Evolutionary conservation across 1,139 yeast genomes (phyloP), one percentile per base, ranked within the genome.

Genomic region (Pichia sp.): DNA sequence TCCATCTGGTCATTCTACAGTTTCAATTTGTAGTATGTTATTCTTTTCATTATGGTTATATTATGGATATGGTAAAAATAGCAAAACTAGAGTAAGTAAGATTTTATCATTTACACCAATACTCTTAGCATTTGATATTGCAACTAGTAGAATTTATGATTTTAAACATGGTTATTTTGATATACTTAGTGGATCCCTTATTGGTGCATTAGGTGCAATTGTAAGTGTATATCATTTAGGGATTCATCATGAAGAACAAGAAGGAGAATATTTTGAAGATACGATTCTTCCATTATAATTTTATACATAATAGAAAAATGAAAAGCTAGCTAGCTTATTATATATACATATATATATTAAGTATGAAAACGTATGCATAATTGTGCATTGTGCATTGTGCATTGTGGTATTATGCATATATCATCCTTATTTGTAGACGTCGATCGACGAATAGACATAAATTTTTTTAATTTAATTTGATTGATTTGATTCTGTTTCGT

Each of bases 151-250:
- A 23, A 43, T 51, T 26, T 50, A 82, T 57, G 95, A 85, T 63
- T 85, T 84, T 61, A 73, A 90, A 61, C 94, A 84, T 58, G 90
- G 83, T 61, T 82, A 82, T 53, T 67, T 80, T 11, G 95, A 85
- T 62, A 77, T 85, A 2, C 51, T 80, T 0, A 56, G 77, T 29
- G 95, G 94, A 1, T 69, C 80, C 37, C 26, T 66, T 3, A 20
- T 49, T 6, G 54, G 54, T 7, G 30, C 28, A 1, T 11, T 36
- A 3, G 45, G 45, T 7, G 25, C 46, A 1, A 16, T 37, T 3
- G 12, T 42, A 8, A 36, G 47, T 20, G 37, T 42, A 6, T 31
- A 24, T 31, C 51, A 24, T 27, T 40, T 42, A 35, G 47, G 35
- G 42, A 36, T 31, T 2, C 10, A 4, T n/a, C 8, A 12, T 7